Base-by-base conservation (phyloP, 805 yeast species). In the Maudiozyma saulgeensis region DNA sequence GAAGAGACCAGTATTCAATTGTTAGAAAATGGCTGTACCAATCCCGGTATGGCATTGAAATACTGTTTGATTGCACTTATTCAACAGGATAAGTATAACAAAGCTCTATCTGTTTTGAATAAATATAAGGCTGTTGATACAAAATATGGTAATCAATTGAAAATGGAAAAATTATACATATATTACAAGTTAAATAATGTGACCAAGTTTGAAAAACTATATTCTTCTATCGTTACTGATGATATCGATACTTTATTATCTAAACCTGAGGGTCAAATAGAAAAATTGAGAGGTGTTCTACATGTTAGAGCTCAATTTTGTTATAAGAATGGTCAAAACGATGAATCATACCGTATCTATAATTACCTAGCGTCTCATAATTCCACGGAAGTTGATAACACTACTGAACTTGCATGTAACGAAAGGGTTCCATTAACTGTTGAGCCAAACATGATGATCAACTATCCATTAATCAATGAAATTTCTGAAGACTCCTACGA, bases 351-450 rank as follows among this genome's bases (percentile, higher is more conserved):
- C 52, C 59, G 66, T 13, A 55, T 82, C 4, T 84, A 83, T 59
- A 67, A 72, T 43, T 67, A 71, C 2, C 66, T 84, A 51, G 61
- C 79, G 12, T 46, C 62, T 3, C 46, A 62, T 8, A 64, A 70
- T 28, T 57, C 65, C 44, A 57, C 67, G 44, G 66, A 64, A 34
- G 71, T 68, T 3, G 69, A 67, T 41, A 61, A 63, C 41, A 79
- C 71, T 53, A 52, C 73, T 40, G 95, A 85, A 63, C 66, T 85
- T 50, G 67, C 77, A 31, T 80, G 84, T 50, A 85, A 85, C 59
- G 85, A 83, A 63, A 73, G 82, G 51, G 88, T 90, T 2, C 79
- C 81, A 12, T 65, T 81, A 23, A 77, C 84, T 19, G 85, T 79
- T 18, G 55, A 54, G 6, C 61, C 64, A 28, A 53, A 55, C 12